These are phyloP conservation scores for Parafenestella ontariensis DNA, from an alignment of 2,329 filamentous ascomycete species.

Conservation along the genomic window DNA sequence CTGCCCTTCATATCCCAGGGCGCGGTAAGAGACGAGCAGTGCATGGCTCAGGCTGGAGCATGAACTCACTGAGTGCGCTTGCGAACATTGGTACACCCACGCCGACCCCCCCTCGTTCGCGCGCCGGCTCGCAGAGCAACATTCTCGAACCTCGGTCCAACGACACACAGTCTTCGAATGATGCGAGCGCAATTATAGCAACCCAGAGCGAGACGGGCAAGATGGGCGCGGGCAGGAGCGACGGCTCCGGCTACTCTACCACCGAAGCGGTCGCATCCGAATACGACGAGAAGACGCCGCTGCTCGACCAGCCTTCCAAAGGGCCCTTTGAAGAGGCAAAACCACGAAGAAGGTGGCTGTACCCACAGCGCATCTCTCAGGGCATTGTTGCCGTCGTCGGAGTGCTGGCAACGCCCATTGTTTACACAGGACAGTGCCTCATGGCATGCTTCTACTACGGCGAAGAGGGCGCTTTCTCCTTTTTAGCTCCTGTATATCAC, in stretches of 20 bases:
- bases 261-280: constrained; percentile 43
- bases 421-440: constrained; percentile 81
- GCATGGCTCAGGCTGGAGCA: constrained; percentile 66
- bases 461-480: constrained; percentile 77
- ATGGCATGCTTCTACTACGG: constrained; percentile 86
- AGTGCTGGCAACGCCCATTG: constrained; percentile 78
- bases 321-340: constrained; percentile 44
- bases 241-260: constrained; percentile 26
- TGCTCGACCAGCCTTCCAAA: constrained; percentile 57
- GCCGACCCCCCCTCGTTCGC: constrained; percentile 58
- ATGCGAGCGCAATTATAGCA: constrained; percentile 43
- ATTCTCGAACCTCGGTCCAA: constrained; percentile 39
- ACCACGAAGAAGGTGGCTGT: constrained; percentile 53
- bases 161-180: constrained; percentile 32
- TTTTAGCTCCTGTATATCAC: constrained; percentile 74
- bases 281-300: constrained; percentile 72
- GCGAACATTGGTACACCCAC: constrained; percentile 72
- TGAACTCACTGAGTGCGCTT: constrained; percentile 97
- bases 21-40: constrained; percentile 8
- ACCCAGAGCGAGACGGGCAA: constrained; percentile 39
- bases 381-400: constrained; percentile 78
- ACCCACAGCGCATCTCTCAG: constrained; percentile 74
- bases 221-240: constrained; percentile 34
- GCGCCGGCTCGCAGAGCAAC: constrained; percentile 62
- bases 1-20: background rate